Evolutionary conservation across 106 monocot species (phyloP).

Genomic region (Dendrobium officinale): DNA sequence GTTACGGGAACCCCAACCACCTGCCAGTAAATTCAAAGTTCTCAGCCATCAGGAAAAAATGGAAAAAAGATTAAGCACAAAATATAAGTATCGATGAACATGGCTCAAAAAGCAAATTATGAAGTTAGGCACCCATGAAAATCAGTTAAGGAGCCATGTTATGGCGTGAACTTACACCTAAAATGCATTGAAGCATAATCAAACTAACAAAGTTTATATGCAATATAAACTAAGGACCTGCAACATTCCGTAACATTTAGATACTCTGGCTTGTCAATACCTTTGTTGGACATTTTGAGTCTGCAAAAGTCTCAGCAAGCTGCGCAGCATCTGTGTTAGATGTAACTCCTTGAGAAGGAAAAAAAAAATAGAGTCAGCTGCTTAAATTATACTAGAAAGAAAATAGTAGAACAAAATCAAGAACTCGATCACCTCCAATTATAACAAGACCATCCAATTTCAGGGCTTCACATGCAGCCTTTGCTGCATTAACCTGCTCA

Average conservation of each 20-base stretch:
- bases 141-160: neutral
- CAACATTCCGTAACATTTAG: neutral
- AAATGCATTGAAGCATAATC: neutral
- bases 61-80: neutral
- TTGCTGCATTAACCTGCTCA: slow-evolving; percentile 48
- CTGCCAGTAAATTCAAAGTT: slow-evolving; percentile 12
- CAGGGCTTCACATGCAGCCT: slow-evolving; percentile 31
- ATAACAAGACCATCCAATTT: slow-evolving; percentile 44
- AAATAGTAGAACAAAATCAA: neutral
- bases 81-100: neutral
- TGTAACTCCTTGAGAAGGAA: slow-evolving; percentile 30
- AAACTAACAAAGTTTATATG: neutral
- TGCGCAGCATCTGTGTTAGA: slow-evolving; percentile 60
- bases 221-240: neutral
- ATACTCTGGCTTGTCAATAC: slow-evolving; percentile 7
- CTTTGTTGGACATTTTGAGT: slow-evolving; percentile 40
- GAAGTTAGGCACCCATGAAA: neutral
- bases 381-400: neutral
- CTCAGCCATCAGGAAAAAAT: neutral
- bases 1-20: slow-evolving; percentile 53
- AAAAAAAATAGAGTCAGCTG: neutral
- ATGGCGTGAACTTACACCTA: neutral
- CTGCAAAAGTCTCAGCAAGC: slow-evolving; percentile 59
- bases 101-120: neutral
- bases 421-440: slow-evolving; percentile 37